Evolutionary conservation across 2,329 filamentous ascomycete genomes (phyloP).

Genomic region (Nemania bipapillata): DNA sequence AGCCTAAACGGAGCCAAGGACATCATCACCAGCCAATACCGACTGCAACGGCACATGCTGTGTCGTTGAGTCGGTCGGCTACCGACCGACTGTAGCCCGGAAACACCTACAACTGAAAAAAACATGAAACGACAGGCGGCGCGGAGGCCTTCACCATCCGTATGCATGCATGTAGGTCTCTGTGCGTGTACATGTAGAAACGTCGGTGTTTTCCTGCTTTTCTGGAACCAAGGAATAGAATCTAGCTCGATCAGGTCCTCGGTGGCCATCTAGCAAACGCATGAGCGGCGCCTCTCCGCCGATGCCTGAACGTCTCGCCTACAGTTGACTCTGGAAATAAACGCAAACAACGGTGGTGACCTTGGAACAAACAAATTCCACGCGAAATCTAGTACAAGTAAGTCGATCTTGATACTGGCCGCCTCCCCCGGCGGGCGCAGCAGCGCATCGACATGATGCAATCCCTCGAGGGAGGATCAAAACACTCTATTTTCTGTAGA

Average conservation of each 20-base stretch:
- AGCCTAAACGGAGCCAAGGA: neutral
- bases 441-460: slow-evolving; percentile 19
- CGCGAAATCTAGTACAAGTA: neutral
- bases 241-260: slow-evolving; percentile 6
- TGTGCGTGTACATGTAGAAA: no score
- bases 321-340: neutral
- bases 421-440: slow-evolving; percentile 21
- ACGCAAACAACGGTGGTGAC: neutral
- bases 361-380: neutral
- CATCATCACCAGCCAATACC: neutral
- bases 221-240: slow-evolving; percentile 6
- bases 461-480: slow-evolving; percentile 24
- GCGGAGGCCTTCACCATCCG: neutral
- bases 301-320: slow-evolving; percentile 10
- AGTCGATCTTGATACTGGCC: slow-evolving; percentile 10
- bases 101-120: neutral
- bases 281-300: neutral
- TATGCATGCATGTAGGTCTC: slow-evolving; percentile 15
- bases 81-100: neutral
- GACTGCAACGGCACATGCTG: neutral
- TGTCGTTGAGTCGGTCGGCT: neutral
- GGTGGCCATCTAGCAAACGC: neutral
- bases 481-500: slow-evolving; percentile 19
- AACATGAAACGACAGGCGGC: slow-evolving; percentile 7
- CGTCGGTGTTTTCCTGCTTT: neutral